A percentile compares a stretch with the other conserved stretches of the same genome.
These are phyloP conservation scores for Blastobotrys apis DNA, from an alignment of 1,139 yeast genomes.

Conservation along the genomic window DNA sequence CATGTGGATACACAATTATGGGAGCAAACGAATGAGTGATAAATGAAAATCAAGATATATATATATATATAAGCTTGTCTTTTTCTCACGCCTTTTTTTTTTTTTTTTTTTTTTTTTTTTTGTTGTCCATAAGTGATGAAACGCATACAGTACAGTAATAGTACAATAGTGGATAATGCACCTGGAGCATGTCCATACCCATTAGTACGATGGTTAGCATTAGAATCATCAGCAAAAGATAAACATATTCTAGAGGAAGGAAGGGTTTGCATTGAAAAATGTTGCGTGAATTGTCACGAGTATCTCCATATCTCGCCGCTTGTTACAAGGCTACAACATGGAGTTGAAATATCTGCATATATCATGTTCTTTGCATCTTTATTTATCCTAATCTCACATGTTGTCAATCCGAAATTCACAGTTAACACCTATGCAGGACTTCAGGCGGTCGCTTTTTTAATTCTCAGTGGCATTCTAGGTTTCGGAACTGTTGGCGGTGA, in stretches of 20 bases:
- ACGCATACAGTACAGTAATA: neutral
- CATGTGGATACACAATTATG: no score
- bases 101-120: no score
- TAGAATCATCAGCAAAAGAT: neutral
- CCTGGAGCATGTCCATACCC: slow-evolving; percentile 11
- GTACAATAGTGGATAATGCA: no score
- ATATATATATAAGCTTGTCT: no score
- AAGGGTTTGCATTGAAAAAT: slow-evolving; percentile 8
- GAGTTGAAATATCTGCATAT: neutral
- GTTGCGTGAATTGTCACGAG: slow-evolving; percentile 9
- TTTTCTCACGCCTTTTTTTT: no score
- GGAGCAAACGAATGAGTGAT: no score
- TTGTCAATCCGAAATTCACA: slow-evolving; percentile 19
- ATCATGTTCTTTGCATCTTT: slow-evolving; percentile 17
- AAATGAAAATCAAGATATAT: no score
- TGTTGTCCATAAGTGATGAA: no score
- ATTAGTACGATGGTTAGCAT: slow-evolving; percentile 7
- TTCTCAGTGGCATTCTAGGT: slow-evolving; percentile 6
- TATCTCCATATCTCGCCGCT: neutral
- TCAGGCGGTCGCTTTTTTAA: slow-evolving; percentile 20
- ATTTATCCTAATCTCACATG: slow-evolving; percentile 17
- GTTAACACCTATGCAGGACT: slow-evolving; percentile 22
- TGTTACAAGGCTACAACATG: neutral
- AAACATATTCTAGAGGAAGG: neutral
- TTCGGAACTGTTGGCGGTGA: neutral